Evolutionary conservation across 192 early-diverging fungal genomes (phyloP).

Genomic region (Physocladia obscura): DNA sequence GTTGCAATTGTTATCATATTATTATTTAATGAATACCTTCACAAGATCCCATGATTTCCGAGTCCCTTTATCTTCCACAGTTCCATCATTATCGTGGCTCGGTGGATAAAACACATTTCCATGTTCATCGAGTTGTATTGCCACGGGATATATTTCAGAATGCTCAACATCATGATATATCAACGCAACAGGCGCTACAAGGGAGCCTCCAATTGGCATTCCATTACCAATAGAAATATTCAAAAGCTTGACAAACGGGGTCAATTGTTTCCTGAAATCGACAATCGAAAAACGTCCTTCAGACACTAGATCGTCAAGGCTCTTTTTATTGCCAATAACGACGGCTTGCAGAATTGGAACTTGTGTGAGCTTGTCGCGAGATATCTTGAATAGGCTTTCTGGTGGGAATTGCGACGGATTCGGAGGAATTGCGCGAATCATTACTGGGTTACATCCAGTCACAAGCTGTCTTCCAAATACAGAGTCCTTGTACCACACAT

Average conservation of each 20-base stretch:
- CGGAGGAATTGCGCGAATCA: not conserved
- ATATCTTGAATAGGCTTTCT: not conserved
- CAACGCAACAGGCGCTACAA: not conserved
- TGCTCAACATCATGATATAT: slow-evolving; percentile 8
- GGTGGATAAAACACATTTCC: slow-evolving; percentile 19
- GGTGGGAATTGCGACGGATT: not conserved
- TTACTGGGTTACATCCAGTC: slow-evolving; percentile 2
- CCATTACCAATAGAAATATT: too few species aligned
- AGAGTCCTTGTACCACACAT: not conserved
- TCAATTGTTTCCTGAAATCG: not conserved
- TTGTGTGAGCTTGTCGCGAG: not conserved
- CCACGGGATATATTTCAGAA: not conserved
- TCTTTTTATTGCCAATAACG: too few species aligned
- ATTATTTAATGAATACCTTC: too few species aligned
- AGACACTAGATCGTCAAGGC: not conserved
- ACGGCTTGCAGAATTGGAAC: not conserved
- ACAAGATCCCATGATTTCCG: too few species aligned
- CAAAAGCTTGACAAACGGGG: not conserved
- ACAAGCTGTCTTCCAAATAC: slow-evolving; percentile 11
- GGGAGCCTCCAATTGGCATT: not conserved
- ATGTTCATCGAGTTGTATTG: slow-evolving; percentile 6
- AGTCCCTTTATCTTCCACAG: too few species aligned
- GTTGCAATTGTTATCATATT: too few species aligned
- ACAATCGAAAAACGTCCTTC: not conserved
- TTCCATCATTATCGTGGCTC: too few species aligned